Evolutionary conservation across 2,329 filamentous ascomycete species (phyloP).

Genomic region (Tolypocladium cylindrosporum): DNA sequence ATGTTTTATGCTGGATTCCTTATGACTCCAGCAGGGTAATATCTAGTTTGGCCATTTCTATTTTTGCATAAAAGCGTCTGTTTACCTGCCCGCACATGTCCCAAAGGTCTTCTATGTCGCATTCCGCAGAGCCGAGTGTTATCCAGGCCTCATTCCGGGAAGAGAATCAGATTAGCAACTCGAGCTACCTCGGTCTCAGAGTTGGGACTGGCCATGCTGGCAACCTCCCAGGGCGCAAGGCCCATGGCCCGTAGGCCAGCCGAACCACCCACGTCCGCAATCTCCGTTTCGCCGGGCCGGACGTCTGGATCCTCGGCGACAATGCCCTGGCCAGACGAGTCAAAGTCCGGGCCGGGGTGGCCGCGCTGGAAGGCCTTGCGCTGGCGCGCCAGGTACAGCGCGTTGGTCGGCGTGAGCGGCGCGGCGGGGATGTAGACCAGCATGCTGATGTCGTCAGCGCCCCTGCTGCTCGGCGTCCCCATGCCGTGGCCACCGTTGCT

Average conservation of each 20-base stretch:
- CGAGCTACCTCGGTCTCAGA: slow-evolving; percentile 43
- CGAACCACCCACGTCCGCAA: slow-evolving; percentile 38
- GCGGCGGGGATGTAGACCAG: slow-evolving; percentile 46
- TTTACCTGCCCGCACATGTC: too few species aligned
- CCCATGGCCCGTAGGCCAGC: slow-evolving; percentile 48
- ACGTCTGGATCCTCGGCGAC: slow-evolving; percentile 41
- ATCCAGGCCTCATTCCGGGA: background rate
- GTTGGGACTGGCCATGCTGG: slow-evolving; percentile 18
- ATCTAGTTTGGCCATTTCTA: background rate
- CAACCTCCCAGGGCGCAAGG: slow-evolving; percentile 36
- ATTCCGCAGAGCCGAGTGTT: too few species aligned
- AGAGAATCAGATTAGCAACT: slow-evolving; percentile 41
- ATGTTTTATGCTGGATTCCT: background rate
- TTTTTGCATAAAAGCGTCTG: background rate
- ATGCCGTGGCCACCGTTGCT: slow-evolving; percentile 18
- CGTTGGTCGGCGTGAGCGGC: slow-evolving; percentile 47
- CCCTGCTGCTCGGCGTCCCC: slow-evolving; percentile 5
- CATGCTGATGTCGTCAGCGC: slow-evolving; percentile 30
- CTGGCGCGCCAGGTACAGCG: slow-evolving; percentile 46
- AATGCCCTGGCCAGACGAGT: slow-evolving; percentile 36
- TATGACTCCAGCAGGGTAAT: background rate
- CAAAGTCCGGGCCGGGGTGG: slow-evolving; percentile 45
- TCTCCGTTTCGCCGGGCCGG: slow-evolving; percentile 39
- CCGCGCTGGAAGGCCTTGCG: slow-evolving; percentile 46
- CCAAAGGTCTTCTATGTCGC: background rate